A percentile compares a stretch with the other conserved stretches of the same genome.
These are phyloP conservation scores for Capsicum pubescens DNA, from an alignment of 257 asterid species.

Conservation along the genomic window DNA sequence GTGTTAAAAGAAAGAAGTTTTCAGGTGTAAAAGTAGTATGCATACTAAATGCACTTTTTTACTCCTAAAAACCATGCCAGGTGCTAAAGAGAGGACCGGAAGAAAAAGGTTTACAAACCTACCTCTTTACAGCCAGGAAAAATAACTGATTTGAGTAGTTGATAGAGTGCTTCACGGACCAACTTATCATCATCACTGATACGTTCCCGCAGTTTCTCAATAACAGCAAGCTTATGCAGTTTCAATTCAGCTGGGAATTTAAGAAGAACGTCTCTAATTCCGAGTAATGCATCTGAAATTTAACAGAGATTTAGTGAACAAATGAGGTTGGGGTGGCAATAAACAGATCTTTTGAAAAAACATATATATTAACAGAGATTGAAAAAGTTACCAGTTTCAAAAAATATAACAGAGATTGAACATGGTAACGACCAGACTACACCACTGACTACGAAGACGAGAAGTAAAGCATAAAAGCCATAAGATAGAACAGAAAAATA, in stretches of 20 bases:
- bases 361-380: no score
- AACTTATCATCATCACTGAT: slow-evolving; percentile 84
- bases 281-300: slow-evolving; percentile 73
- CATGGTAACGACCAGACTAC: neutral
- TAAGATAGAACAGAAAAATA: neutral
- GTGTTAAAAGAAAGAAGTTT: neutral
- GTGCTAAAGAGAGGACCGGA: slow-evolving; percentile 10
- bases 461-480: neutral
- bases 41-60: neutral
- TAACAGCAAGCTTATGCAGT: slow-evolving; percentile 81
- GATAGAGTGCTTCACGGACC: slow-evolving; percentile 81
- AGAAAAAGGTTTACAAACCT: slow-evolving; percentile 12
- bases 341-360: no score
- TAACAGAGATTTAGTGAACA: neutral
- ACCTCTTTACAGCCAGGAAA: slow-evolving; percentile 83
- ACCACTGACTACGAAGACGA: neutral
- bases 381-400: no score
- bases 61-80: slow-evolving; percentile 4
- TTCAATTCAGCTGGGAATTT: slow-evolving; percentile 80
- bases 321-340: no score
- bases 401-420: no score
- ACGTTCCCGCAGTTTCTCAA: slow-evolving; percentile 91
- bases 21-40: neutral
- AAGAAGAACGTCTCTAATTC: slow-evolving; percentile 72
- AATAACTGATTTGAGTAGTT: slow-evolving; percentile 78